A percentile compares a stretch with the other conserved stretches of the same genome.
These are phyloP conservation scores for Verticillium alfalfae DNA, from an alignment of 2,329 filamentous ascomycete species.

Conservation along the genomic window DNA sequence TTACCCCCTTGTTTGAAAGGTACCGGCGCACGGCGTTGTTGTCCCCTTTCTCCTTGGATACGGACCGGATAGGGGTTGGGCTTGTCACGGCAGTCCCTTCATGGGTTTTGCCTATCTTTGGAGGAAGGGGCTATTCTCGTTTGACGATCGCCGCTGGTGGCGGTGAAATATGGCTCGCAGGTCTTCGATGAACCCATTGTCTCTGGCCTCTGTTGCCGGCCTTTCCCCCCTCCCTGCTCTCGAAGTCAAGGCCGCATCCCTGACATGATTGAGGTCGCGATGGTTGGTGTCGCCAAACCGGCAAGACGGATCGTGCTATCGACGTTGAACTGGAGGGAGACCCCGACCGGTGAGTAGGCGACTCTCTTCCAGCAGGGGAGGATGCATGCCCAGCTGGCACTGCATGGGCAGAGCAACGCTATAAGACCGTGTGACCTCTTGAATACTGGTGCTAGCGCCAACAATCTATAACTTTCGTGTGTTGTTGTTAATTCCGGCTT, in stretches of 20 bases:
- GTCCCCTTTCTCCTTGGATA: no score
- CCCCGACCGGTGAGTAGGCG: background rate
- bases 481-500: background rate
- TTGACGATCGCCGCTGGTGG: background rate
- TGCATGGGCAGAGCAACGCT: background rate
- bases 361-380: background rate
- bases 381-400: background rate
- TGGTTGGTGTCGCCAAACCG: background rate
- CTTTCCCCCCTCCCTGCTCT: background rate
- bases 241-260: background rate
- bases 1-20: no score
- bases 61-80: no score
- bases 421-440: background rate
- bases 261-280: background rate
- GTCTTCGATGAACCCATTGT: background rate
- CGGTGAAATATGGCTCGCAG: background rate
- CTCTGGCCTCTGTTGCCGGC: background rate
- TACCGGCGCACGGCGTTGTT: no score
- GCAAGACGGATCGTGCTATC: background rate
- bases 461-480: background rate
- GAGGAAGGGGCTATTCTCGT: no score
- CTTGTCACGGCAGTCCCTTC: no score
- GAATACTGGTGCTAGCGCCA: background rate
- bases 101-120: no score
- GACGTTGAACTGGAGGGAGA: background rate